Conservation (phyloP, 192 early-diverging fungal genomes). For the Umbelopsis vinacea region DNA sequence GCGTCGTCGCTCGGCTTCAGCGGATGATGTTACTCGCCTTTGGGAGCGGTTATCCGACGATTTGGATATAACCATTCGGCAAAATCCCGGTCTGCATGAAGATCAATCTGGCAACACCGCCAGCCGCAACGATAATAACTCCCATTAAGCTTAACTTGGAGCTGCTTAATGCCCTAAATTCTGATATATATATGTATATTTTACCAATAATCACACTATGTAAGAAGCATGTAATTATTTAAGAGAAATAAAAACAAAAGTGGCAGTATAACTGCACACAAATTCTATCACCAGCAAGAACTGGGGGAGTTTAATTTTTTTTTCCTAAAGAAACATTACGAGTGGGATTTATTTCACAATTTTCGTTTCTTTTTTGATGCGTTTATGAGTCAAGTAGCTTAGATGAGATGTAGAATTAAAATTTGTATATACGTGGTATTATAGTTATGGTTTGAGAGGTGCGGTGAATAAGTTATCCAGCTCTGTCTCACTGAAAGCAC, state of each 20-base stretch:
- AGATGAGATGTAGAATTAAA: not conserved
- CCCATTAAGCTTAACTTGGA: not conserved
- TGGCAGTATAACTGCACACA: too few species aligned
- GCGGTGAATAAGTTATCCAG: constrained; percentile 25
- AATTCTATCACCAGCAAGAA: too few species aligned
- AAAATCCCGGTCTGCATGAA: not conserved
- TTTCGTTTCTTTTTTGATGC: too few species aligned
- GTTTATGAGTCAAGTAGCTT: too few species aligned
- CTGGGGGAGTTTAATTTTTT: too few species aligned
- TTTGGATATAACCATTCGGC: not conserved
- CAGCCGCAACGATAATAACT: not conserved
- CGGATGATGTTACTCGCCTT: not conserved
- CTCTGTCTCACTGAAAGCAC: constrained; percentile 9
- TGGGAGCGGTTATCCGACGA: not conserved
- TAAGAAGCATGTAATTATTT: too few species aligned
- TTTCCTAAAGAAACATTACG: too few species aligned
- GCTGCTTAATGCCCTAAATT: too few species aligned
- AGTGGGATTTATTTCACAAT: too few species aligned
- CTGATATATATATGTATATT: too few species aligned
- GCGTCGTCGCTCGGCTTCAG: not conserved
- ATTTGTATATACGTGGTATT: not conserved
- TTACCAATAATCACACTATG: too few species aligned
- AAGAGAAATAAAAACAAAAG: too few species aligned
- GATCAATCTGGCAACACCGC: not conserved
- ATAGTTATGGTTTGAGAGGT: constrained; percentile 6